These are phyloP conservation scores for Oryza rufipogon DNA, from an alignment of 176 grass and related monocot genomes.

Conservation along the genomic window DNA sequence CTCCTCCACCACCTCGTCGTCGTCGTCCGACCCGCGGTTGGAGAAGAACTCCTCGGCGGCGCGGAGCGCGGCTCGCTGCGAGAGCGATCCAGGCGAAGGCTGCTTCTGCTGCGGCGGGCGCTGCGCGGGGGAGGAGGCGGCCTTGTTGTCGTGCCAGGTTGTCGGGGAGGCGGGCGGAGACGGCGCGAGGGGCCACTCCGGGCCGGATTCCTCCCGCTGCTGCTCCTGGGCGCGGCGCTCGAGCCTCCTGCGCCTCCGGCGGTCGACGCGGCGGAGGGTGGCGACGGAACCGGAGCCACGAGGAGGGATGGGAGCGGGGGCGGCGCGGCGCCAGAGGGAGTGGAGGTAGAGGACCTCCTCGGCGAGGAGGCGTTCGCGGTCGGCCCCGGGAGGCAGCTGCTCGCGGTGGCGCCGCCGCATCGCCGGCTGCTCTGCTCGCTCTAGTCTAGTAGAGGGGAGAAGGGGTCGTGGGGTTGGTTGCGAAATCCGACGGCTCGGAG, in stretches of 20 bases:
- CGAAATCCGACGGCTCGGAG: no score
- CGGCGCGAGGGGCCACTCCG: conserved; percentile 25
- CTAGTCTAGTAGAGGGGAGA: no score
- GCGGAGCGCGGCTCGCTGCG: conserved; percentile 36
- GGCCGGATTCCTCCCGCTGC: not conserved
- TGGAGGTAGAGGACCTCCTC: conserved; percentile 75
- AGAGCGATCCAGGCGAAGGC: conserved; percentile 14
- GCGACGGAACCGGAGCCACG: not conserved
- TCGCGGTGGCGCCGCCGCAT: not conserved
- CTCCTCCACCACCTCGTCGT: not conserved
- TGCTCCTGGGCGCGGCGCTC: not conserved
- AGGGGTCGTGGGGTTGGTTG: no score
- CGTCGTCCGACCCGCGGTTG: not conserved
- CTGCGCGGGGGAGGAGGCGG: not conserved
- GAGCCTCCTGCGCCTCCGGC: conserved; percentile 1
- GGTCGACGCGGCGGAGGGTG: not conserved
- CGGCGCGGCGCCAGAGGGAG: conserved; percentile 63
- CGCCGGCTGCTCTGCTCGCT: no score
- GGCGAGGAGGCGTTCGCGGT: conserved; percentile 32
- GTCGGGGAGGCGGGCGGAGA: conserved; percentile 3
- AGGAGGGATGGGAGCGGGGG: not conserved
- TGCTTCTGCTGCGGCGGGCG: not conserved
- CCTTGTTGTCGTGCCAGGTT: not conserved
- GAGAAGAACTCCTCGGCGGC: conserved; percentile 57
- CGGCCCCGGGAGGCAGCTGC: not conserved